These are phyloP conservation scores for Aspergillus quadrilineatus DNA, from an alignment of 2,329 filamentous ascomycete species.

Conservation along the genomic window DNA sequence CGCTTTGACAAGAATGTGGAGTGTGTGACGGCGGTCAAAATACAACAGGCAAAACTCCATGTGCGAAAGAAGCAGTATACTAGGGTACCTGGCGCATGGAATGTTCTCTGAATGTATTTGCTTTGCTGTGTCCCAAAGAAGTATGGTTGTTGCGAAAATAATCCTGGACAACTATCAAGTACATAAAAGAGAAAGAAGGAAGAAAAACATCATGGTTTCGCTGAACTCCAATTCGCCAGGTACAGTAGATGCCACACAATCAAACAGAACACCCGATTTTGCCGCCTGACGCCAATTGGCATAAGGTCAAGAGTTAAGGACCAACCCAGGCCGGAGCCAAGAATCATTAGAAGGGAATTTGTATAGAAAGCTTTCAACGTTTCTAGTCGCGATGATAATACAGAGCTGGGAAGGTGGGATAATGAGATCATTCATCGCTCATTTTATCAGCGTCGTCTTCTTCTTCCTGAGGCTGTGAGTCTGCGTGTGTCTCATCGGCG, in stretches of 20 bases:
- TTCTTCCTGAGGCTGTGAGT: conserved; percentile 8
- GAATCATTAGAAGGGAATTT: background rate
- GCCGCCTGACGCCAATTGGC: conserved; percentile 11
- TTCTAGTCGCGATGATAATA: background rate
- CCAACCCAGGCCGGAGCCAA: background rate
- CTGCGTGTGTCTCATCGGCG: conserved; percentile 12
- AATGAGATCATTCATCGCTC: conserved; percentile 22
- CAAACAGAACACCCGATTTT: conserved; percentile 17
- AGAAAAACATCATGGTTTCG: conserved; percentile 6
- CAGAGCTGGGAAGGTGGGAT: background rate
- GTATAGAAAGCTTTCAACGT: background rate
- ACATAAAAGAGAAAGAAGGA: conserved; percentile 4
- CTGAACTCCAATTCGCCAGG: conserved; percentile 22
- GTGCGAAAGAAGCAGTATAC: background rate
- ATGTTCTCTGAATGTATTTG: background rate
- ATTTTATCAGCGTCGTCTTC: conserved; percentile 20
- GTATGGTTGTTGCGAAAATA: background rate
- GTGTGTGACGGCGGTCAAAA: conserved; percentile 8
- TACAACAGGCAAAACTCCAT: conserved; percentile 1
- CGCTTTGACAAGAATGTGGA: conserved; percentile 17
- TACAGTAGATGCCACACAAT: conserved; percentile 16
- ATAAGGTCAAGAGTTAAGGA: background rate
- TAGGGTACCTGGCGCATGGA: background rate
- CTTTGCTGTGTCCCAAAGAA: background rate
- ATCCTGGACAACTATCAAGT: background rate